A percentile compares a stretch with the other conserved stretches of the same genome.
Conservation (phyloP, 1,284 basidiomycete species). For the Papiliotrema flavescens region DNA sequence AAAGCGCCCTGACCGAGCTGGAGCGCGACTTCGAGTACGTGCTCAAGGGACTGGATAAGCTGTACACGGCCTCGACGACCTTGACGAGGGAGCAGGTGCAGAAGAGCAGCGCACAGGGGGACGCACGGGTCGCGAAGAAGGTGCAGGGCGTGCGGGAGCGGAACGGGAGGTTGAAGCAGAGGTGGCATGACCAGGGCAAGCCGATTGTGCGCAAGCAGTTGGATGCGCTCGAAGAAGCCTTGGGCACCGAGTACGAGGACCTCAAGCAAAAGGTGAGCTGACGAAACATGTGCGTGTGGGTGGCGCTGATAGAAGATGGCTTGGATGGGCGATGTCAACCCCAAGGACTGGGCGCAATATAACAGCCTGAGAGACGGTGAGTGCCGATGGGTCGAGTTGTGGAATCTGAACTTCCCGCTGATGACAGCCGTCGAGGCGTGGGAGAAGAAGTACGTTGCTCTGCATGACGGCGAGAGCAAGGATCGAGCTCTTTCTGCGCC, state of each 20-base stretch:
- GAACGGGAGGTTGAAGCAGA: constrained; percentile 17
- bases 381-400: constrained; percentile 1
- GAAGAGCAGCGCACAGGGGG: constrained; percentile 27
- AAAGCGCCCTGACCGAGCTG: constrained; percentile 23
- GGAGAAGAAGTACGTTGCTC: constrained; percentile 27
- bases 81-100: constrained; percentile 36
- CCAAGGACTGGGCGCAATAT: constrained; percentile 40
- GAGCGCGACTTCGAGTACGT: constrained; percentile 38
- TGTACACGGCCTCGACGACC: constrained; percentile 34
- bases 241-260: constrained; percentile 30
- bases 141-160: constrained; percentile 21
- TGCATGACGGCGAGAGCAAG: constrained; percentile 23
- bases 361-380: constrained; percentile 30
- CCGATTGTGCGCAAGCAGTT: constrained; percentile 20
- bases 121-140: constrained; percentile 18
- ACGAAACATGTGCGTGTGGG: no score
- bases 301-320: constrained; percentile 18
- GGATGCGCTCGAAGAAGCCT: constrained; percentile 22
- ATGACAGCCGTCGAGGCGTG: constrained; percentile 25
- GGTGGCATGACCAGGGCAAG: constrained; percentile 18
- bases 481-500: constrained; percentile 17
- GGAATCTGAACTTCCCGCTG: not conserved
- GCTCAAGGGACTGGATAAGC: constrained; percentile 40
- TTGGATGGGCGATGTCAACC: constrained; percentile 20
- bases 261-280: constrained; percentile 31